Evolutionary conservation across 2,329 filamentous ascomycete genomes (phyloP), one percentile per base, ranked within the genome.

Genomic region (Metarhizium anisopliae): DNA sequence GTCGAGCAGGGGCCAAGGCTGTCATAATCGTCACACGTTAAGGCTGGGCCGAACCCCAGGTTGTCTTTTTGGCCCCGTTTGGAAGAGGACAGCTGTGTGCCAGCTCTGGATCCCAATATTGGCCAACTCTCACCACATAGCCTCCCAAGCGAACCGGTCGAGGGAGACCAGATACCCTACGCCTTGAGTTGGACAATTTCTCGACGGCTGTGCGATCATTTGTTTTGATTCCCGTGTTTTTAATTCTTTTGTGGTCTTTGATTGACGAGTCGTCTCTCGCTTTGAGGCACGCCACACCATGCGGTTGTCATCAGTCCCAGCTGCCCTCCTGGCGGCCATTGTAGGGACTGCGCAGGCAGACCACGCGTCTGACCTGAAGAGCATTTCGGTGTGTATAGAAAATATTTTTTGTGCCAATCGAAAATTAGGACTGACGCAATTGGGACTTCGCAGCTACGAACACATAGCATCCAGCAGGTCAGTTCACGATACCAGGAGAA

Each of bases 391-490:
- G 69, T 58, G 75, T 65, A 38, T 51, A 11, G 20, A 16, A 10
- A 14, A 13, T 25, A 6, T 14, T 25, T 30, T 32, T 16, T 30
- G n/a, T 25, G 4, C 2, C 16, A 13, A 29, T 20, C 6, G 40
- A 45, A 6, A 29, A 18, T 4, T 18, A 4, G 6, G n/a, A 30
- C 51, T 56, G 32, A 56, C 36, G 20, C 8, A 5, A n/a, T 57
- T 51, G 45, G 38, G 42, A 52, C 49, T 53, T 45, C 72, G 49
- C 57, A 95, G 89, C 80, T 96, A 67, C 85, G 90, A 68, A 95
- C 92, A 67, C 92, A 96, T 74, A 93, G 86, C 67, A 79, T 96
- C 59, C 77, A 81, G 70, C 82, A 87, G 79, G 89, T 92, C 76
- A 72, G 86, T 81, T 63, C 32, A 25, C 6, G 32, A 40, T 30